Conservation (phyloP, 164 flowering plant species). For the Saururus chinensis region DNA sequence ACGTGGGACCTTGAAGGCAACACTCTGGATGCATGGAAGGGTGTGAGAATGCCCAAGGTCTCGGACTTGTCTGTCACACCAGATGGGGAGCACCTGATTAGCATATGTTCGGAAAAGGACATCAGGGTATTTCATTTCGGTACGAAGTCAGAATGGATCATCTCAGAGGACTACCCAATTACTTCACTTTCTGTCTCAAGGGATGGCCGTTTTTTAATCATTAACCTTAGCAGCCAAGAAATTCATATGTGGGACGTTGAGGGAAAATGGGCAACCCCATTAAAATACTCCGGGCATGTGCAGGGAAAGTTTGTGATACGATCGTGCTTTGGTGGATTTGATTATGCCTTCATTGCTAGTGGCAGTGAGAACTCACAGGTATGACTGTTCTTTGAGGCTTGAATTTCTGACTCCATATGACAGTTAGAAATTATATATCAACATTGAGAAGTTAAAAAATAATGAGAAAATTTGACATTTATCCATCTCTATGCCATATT, state of each 20-base stretch:
- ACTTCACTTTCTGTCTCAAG: conserved; percentile 70
- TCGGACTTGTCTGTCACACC: conserved; percentile 77
- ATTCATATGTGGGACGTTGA: conserved; percentile 86
- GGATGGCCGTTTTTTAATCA: conserved; percentile 52
- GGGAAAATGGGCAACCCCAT: conserved; percentile 40
- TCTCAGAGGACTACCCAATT: conserved; percentile 61
- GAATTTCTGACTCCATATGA: neutral
- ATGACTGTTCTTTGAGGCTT: neutral
- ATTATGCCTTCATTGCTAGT: conserved; percentile 67
- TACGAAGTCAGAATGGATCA: conserved; percentile 50
- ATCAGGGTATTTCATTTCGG: conserved; percentile 45
- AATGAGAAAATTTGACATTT: too few species aligned
- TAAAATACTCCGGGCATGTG: conserved; percentile 57
- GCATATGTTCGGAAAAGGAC: conserved; percentile 59
- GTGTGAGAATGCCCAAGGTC: conserved; percentile 68
- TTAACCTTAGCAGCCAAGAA: conserved; percentile 80
- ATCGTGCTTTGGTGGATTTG: conserved; percentile 85
- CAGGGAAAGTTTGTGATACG: conserved; percentile 74
- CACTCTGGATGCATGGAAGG: conserved; percentile 73
- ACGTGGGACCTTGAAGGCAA: conserved; percentile 81
- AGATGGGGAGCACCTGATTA: conserved; percentile 60
- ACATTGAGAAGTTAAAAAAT: too few species aligned
- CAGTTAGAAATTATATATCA: neutral
- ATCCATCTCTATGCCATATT: too few species aligned
- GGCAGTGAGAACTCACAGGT: conserved; percentile 95